A percentile compares a stretch with the other conserved stretches of the same genome.
phyloP scores from a whole-genome alignment of 129 eudicot species.

The Cynara cardunculus region DNA sequence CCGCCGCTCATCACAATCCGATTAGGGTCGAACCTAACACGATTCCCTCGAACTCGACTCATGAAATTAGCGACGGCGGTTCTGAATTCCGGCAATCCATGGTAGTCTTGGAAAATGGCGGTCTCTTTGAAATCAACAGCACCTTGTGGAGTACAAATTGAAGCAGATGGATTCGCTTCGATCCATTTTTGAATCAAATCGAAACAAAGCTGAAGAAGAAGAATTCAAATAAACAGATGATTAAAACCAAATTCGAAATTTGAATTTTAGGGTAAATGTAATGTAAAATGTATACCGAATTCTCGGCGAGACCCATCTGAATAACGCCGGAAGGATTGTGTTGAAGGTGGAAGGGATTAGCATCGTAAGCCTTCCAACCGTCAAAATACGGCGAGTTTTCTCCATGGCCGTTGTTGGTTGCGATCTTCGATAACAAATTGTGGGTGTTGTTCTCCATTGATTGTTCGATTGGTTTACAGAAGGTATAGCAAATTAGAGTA shows the following conservation, averaged over 20 bases:
- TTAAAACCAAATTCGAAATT: neutral
- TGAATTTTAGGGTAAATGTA: neutral
- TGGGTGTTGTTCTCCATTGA: neutral
- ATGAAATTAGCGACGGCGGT: conserved; percentile 52
- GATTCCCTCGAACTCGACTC: conserved; percentile 50
- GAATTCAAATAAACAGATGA: neutral
- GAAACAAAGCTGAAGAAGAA: conserved; percentile 33
- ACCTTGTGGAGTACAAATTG: conserved; percentile 46
- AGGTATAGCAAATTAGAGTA: neutral
- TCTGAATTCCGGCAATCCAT: conserved; percentile 53
- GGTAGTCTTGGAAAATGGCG: conserved; percentile 60
- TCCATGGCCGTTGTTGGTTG: conserved; percentile 53
- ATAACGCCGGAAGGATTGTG: conserved; percentile 52
- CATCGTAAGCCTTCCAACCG: conserved; percentile 67
- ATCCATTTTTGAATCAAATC: conserved; percentile 52
- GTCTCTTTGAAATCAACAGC: conserved; percentile 28
- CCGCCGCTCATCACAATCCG: conserved; percentile 63
- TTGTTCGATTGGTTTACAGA: neutral
- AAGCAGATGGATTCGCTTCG: conserved; percentile 31
- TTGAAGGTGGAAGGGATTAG: conserved; percentile 44
- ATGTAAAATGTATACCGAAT: conserved; percentile 29
- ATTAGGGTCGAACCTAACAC: conserved; percentile 44
- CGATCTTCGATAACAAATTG: conserved; percentile 43
- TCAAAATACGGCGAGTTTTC: conserved; percentile 70
- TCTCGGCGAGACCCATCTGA: conserved; percentile 69